Conservation (phyloP, 2,329 filamentous ascomycete genomes). For the Fusarium tuaranense region DNA sequence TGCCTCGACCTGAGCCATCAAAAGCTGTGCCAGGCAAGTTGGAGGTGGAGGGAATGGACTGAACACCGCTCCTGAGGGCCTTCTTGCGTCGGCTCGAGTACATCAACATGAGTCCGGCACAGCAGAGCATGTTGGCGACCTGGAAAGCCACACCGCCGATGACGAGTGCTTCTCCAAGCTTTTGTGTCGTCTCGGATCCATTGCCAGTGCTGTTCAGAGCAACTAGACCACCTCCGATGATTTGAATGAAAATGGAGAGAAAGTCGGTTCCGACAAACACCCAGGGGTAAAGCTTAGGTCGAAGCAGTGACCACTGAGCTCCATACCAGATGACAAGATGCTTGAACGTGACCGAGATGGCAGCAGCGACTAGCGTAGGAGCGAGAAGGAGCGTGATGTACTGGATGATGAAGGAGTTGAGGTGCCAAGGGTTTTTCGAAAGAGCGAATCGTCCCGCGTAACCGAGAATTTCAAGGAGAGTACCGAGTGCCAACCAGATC, state of each 20-base stretch:
- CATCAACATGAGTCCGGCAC: conserved; percentile 29
- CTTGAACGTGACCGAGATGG: conserved; percentile 60
- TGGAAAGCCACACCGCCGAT: conserved; percentile 44
- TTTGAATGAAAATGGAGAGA: conserved; percentile 50
- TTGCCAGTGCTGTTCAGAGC: conserved; percentile 21
- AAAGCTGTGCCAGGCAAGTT: neutral
- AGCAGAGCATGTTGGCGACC: conserved; percentile 43
- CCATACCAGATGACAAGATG: conserved; percentile 58
- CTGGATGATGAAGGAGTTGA: conserved; percentile 54
- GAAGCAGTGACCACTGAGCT: conserved; percentile 52
- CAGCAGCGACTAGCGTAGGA: conserved; percentile 58
- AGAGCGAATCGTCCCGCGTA: conserved; percentile 56
- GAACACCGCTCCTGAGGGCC: conserved; percentile 5
- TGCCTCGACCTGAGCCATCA: neutral
- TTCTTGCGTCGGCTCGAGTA: conserved; percentile 24
- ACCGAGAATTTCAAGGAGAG: conserved; percentile 54
- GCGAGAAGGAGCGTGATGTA: conserved; percentile 55
- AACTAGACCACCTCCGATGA: conserved; percentile 32
- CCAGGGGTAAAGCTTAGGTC: conserved; percentile 58
- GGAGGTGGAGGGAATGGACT: neutral
- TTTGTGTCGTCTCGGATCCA: conserved; percentile 11
- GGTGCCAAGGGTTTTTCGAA: conserved; percentile 53
- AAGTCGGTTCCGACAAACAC: conserved; percentile 64
- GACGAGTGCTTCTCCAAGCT: conserved; percentile 32
- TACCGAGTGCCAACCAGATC: conserved; percentile 51